Conservation (phyloP, 2,329 filamentous ascomycete genomes). For the Fusarium oligoseptatum region DNA sequence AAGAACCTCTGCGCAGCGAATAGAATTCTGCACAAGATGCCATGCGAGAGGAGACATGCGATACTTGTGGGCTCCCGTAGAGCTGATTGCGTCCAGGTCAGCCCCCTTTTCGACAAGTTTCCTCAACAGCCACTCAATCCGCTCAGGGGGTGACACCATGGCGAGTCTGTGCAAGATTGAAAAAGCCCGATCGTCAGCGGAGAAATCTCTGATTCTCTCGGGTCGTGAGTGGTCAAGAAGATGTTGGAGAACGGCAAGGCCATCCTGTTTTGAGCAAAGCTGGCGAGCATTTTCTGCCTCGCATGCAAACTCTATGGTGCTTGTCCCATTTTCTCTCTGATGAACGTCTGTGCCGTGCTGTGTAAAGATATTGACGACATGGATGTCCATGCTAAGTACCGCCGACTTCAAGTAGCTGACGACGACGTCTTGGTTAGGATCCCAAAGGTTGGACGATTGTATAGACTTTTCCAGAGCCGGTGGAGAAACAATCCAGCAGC, state of each 20-base stretch:
- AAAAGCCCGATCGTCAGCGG: too few relatives aligned
- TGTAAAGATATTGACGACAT: not conserved
- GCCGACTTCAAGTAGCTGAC: not conserved
- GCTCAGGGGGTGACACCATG: not conserved
- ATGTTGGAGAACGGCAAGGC: not conserved
- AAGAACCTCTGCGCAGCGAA: not conserved
- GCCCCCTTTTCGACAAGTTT: not conserved
- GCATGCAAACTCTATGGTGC: not conserved
- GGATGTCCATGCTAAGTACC: fast-evolving
- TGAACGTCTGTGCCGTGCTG: not conserved
- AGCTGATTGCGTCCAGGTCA: not conserved
- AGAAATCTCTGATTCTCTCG: not conserved
- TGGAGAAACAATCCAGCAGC: not conserved
- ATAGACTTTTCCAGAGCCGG: not conserved
- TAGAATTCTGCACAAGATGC: not conserved
- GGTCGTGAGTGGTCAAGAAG: not conserved
- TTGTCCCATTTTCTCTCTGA: not conserved
- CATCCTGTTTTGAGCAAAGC: not conserved
- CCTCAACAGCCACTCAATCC: not conserved
- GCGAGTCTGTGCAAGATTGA: not conserved
- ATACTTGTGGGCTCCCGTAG: fast-evolving
- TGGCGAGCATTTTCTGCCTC: not conserved
- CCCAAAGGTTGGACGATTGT: not conserved
- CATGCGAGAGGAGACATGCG: not conserved
- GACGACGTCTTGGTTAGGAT: not conserved